Evolutionary conservation across 352 stramenopile species (phyloP).

Genomic region (Pythium rishiriense): DNA sequence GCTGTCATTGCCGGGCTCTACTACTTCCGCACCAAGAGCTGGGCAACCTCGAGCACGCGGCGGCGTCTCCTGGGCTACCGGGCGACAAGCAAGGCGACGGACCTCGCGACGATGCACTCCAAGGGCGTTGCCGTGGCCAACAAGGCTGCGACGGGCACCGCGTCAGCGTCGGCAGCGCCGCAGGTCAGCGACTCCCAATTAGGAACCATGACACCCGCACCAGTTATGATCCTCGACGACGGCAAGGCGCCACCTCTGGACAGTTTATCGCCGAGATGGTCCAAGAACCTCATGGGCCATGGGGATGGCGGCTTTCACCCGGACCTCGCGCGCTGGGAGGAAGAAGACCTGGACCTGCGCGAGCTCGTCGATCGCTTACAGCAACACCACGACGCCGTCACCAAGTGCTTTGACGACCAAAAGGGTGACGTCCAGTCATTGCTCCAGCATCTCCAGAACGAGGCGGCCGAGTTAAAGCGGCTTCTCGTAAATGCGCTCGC

Average conservation of each 20-base stretch:
- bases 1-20: conserved; percentile 78
- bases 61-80: conserved; percentile 32
- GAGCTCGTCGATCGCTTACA: conserved; percentile 77
- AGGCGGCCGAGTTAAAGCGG: conserved; percentile 66
- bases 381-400: conserved; percentile 74
- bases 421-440: conserved; percentile 62
- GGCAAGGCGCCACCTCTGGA: not conserved
- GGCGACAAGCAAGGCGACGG: conserved; percentile 39
- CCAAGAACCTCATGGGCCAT: conserved; percentile 3
- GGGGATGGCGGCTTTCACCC: conserved; percentile 42
- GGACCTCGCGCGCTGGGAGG: conserved; percentile 68
- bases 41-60: conserved; percentile 39
- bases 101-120: conserved; percentile 64
- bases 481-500: conserved; percentile 62
- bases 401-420: conserved; percentile 75
- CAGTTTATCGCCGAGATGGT: conserved; percentile 17
- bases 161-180: not conserved
- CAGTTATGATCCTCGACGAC: conserved; percentile 29
- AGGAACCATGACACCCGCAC: conserved; percentile 10
- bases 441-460: conserved; percentile 64
- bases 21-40: conserved; percentile 85
- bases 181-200: not conserved
- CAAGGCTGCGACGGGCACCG: conserved; percentile 19
- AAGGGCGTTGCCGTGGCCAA: conserved; percentile 61
- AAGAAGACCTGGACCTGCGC: conserved; percentile 64